Evolutionary conservation across 192 early-diverging fungal species (phyloP), one percentile per base, ranked within the genome.

Genomic region (Backusella mclennaniae): DNA sequence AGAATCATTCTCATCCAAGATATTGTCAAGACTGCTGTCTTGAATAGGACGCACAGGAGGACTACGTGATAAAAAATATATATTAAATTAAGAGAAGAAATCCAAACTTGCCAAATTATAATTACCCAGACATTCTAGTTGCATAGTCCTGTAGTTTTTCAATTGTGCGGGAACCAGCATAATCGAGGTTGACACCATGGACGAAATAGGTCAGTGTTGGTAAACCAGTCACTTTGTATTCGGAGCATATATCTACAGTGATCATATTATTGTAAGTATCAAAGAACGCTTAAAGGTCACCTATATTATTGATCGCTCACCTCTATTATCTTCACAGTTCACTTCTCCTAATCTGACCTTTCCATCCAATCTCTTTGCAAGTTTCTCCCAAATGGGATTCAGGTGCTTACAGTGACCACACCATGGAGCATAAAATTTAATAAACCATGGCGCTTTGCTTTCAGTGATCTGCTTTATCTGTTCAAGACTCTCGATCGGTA

Each of bases 341-440:
- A 98, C 90, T 74, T 92, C 85, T 49, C 89, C 97, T 33, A 97
- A 83, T 78, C 96, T 96, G 1, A 72, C 44, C 35, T 85, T 85
- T 36, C 90, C 89, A 67, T 89, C 85, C 63, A 93, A 63, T 7
- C 71, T 77, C 14, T 83, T 82, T 19, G 89, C 94, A 63, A 98
- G 77, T 42, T 92, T 78, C 14, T 88, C 87, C 89, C 94, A 97
- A 23, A 87, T 86, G 2, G 96, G 96, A 8, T 90, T 92, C 78
- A 98, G 88, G 1, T 85, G 81, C 83, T 95, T 88, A 86, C 96
- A 98, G 82, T 97, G 96, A 26, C 86, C 80, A 79, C 95, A 96
- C 94, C 93, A 96, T 6, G 95, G 95, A 21, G 95, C 94, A 82
- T 93, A 94, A 82, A 96, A 96, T 84, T 95, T 88, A 36, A 97